These are phyloP conservation scores for Boletus insuetus DNA, from an alignment of 768 basidiomycete species.

Conservation along the genomic window DNA sequence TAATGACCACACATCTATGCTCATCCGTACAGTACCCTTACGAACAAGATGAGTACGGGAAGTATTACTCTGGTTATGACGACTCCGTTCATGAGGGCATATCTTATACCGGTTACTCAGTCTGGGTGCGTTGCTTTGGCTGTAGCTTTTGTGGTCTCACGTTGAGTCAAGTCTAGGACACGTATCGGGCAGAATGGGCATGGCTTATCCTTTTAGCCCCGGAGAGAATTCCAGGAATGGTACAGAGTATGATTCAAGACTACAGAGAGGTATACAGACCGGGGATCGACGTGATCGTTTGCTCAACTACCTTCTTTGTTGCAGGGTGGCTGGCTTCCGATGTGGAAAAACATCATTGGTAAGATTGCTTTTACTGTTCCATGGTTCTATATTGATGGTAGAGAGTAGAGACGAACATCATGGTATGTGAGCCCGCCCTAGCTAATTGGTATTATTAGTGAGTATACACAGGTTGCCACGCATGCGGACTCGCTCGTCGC, in stretches of 20 bases:
- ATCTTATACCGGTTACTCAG: conserved; percentile 82
- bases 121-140: conserved; percentile 50
- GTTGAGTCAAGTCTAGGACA: conserved; percentile 51
- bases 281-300: background rate
- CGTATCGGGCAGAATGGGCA: conserved; percentile 75
- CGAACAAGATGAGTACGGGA: conserved; percentile 63
- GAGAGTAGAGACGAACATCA: conserved; percentile 70
- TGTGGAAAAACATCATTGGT: conserved; percentile 88
- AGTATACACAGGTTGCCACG: conserved; percentile 54
- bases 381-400: background rate
- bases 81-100: conserved; percentile 57
- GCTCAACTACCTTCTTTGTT: background rate
- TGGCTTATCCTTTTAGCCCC: conserved; percentile 77
- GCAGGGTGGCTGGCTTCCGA: conserved; percentile 78
- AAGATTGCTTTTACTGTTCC: conserved; percentile 4
- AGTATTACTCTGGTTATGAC: conserved; percentile 79
- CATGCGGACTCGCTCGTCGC: conserved; percentile 79
- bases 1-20: background rate
- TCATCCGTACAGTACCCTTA: conserved; percentile 60
- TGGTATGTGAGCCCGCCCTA: conserved; percentile 40
- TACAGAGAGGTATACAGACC: conserved; percentile 51
- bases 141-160: background rate
- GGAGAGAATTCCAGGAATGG: conserved; percentile 72
- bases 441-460: background rate
- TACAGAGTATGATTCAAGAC: conserved; percentile 78